Evolutionary conservation across 1,284 basidiomycete species (phyloP).

Genomic region (Mycosarcoma mackinlayi): DNA sequence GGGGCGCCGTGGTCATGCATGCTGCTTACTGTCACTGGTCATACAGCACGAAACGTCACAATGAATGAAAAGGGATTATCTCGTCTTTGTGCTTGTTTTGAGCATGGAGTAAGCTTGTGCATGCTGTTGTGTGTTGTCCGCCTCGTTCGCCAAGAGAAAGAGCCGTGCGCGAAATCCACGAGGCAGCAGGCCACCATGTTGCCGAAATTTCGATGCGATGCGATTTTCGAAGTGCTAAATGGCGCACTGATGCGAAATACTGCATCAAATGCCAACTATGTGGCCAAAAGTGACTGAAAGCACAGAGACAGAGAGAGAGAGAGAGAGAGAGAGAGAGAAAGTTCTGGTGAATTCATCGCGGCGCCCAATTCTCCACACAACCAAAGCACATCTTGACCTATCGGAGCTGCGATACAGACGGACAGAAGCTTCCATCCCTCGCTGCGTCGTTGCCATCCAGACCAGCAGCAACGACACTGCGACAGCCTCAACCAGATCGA

Average conservation of each 20-base stretch:
- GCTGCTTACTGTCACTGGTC: too few species aligned
- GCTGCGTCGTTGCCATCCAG: background rate
- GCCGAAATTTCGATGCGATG: too few species aligned
- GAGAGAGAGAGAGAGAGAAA: constrained; percentile 13
- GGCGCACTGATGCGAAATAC: background rate
- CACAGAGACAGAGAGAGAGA: too few species aligned
- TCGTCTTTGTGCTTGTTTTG: too few species aligned
- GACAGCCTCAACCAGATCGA: background rate
- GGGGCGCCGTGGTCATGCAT: background rate
- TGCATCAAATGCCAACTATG: too few species aligned
- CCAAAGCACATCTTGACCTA: background rate
- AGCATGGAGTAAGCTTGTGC: too few species aligned
- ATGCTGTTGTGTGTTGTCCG: background rate
- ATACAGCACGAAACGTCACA: too few species aligned
- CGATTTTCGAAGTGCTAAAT: too few species aligned
- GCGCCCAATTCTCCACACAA: constrained; percentile 14
- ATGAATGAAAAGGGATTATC: too few species aligned
- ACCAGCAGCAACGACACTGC: background rate
- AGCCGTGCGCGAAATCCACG: background rate
- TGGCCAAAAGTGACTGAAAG: too few species aligned
- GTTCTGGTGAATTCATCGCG: constrained; percentile 24
- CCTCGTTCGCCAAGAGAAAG: background rate
- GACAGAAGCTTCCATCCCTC: constrained; percentile 2
- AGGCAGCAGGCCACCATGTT: background rate
- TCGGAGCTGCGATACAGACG: background rate